Conservation (phyloP, 2,329 filamentous ascomycete genomes). For the Apiospora kogelbergensis region DNA sequence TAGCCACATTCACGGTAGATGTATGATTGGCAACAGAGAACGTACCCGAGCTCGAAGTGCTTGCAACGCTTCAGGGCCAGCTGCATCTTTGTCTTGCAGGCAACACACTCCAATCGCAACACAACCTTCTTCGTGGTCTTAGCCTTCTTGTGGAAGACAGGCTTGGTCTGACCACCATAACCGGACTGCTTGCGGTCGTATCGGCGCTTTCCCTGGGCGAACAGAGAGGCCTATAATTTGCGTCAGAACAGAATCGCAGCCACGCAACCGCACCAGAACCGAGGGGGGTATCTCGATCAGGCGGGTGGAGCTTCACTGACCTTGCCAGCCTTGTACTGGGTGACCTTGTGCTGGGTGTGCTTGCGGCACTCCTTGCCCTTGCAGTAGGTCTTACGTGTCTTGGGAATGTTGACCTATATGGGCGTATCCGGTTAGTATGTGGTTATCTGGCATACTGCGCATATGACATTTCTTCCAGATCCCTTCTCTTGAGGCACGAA, state of each 20-base stretch:
- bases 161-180: constrained; percentile 99
- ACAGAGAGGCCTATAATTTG: constrained; percentile 71
- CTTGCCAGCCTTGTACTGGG: constrained; percentile 97
- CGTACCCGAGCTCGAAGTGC: constrained; percentile 99
- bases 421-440: constrained; percentile 30
- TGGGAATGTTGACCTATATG: constrained; percentile 90
- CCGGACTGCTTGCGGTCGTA: constrained; percentile 99
- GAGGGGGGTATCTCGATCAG: background rate
- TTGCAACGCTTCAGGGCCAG: constrained; percentile 99
- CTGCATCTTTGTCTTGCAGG: constrained; percentile 98
- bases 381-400: constrained; percentile 97
- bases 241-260: constrained; percentile 6
- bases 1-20: constrained; percentile 12
- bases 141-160: constrained; percentile 99
- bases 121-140: constrained; percentile 99
- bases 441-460: background rate
- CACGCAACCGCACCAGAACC: background rate
- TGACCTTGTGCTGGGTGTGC: constrained; percentile 90
- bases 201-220: constrained; percentile 99
- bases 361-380: constrained; percentile 93
- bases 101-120: constrained; percentile 94
- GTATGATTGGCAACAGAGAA: constrained; percentile 25
- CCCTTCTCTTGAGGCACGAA: background rate
- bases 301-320: constrained; percentile 40
- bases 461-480: background rate